phyloP scores from a whole-genome alignment of 345 rosid species.

The Euclidium syriacum region DNA sequence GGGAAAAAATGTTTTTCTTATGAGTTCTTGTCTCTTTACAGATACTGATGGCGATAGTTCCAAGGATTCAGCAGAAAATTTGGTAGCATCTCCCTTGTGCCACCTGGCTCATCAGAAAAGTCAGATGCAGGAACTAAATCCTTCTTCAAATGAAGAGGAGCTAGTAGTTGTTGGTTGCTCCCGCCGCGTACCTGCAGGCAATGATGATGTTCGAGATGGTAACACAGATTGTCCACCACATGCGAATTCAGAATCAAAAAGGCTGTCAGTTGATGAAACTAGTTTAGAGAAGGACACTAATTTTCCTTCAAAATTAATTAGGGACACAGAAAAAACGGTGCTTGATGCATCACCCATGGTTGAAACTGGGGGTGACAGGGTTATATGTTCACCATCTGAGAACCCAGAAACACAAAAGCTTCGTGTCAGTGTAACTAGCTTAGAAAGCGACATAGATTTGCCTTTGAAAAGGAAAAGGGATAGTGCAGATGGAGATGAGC shows the following conservation, averaged over 20 bases:
- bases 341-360: conserved; percentile 10
- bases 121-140: background rate
- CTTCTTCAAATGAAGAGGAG: conserved; percentile 22
- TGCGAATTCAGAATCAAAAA: background rate
- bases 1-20: background rate
- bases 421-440: conserved; percentile 24
- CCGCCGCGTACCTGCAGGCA: conserved; percentile 20
- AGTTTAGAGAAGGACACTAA: conserved; percentile 8
- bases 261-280: background rate
- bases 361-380: background rate
- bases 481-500: conserved; percentile 26
- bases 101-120: background rate
- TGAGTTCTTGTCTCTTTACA: background rate
- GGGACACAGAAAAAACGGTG: conserved; percentile 3
- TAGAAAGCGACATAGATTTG: conserved; percentile 26
- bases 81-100: background rate
- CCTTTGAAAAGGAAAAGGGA: conserved; percentile 43
- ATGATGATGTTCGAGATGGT: conserved; percentile 31
- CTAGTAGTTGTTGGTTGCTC: conserved; percentile 22
- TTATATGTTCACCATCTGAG: conserved; percentile 11
- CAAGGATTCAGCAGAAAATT: background rate
- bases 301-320: background rate
- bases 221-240: conserved; percentile 1
- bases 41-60: background rate
- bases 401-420: conserved; percentile 23